These are phyloP conservation scores for Pseudogymnoascus sp. DNA, from an alignment of 2,329 filamentous ascomycete genomes.

Conservation along the genomic window DNA sequence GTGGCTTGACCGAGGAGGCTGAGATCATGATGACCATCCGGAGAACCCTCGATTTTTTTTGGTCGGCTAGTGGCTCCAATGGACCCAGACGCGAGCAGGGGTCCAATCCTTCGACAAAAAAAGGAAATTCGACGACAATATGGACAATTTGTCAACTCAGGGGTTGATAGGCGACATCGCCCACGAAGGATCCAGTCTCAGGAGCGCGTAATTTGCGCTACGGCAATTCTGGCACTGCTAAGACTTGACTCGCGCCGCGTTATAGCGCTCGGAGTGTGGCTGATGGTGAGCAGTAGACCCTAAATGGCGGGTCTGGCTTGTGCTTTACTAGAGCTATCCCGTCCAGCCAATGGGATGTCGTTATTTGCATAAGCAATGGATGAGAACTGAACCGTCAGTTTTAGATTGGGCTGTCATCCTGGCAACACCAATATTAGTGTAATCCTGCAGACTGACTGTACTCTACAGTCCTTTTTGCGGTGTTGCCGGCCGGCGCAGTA, in stretches of 20 bases:
- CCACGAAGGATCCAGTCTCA: neutral
- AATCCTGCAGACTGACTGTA: neutral
- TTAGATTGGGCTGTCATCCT: neutral
- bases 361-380: neutral
- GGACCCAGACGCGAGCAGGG: neutral
- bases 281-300: constrained; percentile 8
- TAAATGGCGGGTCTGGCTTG: constrained; percentile 2
- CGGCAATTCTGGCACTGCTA: neutral
- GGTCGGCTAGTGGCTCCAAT: neutral
- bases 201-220: constrained; percentile 4
- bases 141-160: neutral
- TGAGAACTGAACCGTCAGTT: neutral
- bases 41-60: neutral
- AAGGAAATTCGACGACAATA: neutral
- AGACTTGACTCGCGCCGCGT: neutral
- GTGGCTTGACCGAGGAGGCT: constrained; percentile 5
- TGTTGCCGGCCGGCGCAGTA: neutral
- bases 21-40: neutral
- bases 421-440: neutral
- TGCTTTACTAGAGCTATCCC: neutral
- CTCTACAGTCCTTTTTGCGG: neutral
- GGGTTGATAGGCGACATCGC: constrained; percentile 1
- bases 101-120: neutral
- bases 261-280: neutral
- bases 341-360: neutral